Evolutionary conservation across 495 filamentous ascomycete genomes (phyloP), one percentile per base, ranked within the genome.

Genomic region (Hyaloscypha variabilis): DNA sequence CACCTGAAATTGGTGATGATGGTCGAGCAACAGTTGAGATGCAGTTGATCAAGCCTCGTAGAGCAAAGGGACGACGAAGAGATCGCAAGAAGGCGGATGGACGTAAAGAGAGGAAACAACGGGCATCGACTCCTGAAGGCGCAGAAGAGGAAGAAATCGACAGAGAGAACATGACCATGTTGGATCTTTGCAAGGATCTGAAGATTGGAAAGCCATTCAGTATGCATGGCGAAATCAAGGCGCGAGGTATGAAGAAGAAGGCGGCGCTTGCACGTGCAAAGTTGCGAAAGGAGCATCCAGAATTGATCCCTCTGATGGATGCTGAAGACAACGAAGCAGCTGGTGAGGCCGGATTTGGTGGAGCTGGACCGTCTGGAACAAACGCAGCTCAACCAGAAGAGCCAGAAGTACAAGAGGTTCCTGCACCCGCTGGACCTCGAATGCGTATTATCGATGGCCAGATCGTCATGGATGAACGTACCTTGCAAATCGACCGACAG

Each of bases 371-470:
- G 56, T 42, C 34, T 3, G 54, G 53, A n/a, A 46, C 13, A 26
- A 62, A 49, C 49, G 59, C 66, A 10, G 55, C 68, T 11, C 66
- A 63, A 2, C 65, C 67, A 46, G 51, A 58, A 51, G 60, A 61
- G 3, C 60, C 63, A 46, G 39, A 46, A 46, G 17, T 17, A 14
- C 39, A 46, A 46, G 71, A 67, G 23, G 53, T 55, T 51, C 65
- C 59, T 46, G 60, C 39, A 23, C 26, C 29, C 29, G 30, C 54
- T 11, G 72, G 68, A 13, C 85, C 86, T 11, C 79, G 82, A 4
- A 86, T 91, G 80, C 81, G 88, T 59, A 84, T 96, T 39, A 86
- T 97, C 51, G 89, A 97, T 74, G 93, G 94, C 19, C 82, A 92
- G 68, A 92, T 97, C 66, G 88, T 94, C 6, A 76, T 95, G 14